These are phyloP conservation scores for Euclidium syriacum DNA, from an alignment of 345 rosid genomes.

Conservation along the genomic window DNA sequence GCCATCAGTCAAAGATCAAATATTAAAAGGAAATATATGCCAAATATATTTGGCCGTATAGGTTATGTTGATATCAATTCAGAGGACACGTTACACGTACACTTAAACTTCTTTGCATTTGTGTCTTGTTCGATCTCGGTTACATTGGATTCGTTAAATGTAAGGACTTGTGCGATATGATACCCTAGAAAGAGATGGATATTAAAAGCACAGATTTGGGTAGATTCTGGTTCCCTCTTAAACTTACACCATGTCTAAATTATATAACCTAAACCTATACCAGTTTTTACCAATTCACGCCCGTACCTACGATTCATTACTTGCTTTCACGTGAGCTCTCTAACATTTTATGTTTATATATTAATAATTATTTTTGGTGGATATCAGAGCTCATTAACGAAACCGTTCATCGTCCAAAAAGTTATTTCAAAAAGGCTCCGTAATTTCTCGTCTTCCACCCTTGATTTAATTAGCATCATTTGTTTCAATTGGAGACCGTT, in stretches of 20 bases:
- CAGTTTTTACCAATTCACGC: constrained; percentile 5
- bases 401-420: background rate
- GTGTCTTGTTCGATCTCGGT: background rate
- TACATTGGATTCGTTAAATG: background rate
- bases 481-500: background rate
- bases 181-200: background rate
- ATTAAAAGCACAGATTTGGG: constrained; percentile 2
- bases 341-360: background rate
- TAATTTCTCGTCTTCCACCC: background rate
- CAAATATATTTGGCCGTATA: no score
- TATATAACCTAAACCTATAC: background rate
- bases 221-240: constrained; percentile 22
- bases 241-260: constrained; percentile 11
- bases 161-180: background rate
- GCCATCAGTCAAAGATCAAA: no score
- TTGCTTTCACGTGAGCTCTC: constrained; percentile 20
- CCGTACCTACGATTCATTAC: background rate
- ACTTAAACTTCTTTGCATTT: background rate
- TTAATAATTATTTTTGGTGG: background rate
- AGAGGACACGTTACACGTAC: no score
- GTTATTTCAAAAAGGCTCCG: background rate
- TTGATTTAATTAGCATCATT: background rate
- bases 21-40: no score
- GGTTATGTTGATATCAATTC: no score
- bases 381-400: background rate